Conservation (phyloP, 2,329 filamentous ascomycete genomes). For the Colletotrichum limetticola region DNA sequence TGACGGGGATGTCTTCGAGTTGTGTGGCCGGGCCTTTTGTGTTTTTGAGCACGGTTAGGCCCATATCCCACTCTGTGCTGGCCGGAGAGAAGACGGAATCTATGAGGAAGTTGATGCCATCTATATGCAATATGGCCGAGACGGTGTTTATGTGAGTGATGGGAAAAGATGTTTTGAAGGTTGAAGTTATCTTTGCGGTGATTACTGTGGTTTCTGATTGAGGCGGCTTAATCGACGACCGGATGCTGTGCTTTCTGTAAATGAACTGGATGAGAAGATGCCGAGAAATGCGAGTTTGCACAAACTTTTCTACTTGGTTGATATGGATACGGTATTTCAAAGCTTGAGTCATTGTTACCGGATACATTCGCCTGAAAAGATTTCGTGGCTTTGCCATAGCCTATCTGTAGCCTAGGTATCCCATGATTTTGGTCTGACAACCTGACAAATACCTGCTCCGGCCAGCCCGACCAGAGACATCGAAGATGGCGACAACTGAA, state of each 20-base stretch:
- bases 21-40: slow-evolving; percentile 47
- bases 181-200: neutral
- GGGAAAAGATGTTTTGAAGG: slow-evolving; percentile 36
- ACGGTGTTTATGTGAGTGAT: slow-evolving; percentile 60
- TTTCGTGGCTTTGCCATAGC: neutral
- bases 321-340: neutral
- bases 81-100: slow-evolving; percentile 58
- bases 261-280: neutral
- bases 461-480: neutral
- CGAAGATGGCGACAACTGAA: neutral
- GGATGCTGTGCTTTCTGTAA: too few relatives aligned
- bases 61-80: slow-evolving; percentile 39
- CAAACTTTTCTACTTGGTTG: neutral
- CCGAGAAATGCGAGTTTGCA: neutral
- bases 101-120: slow-evolving; percentile 54
- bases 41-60: slow-evolving; percentile 41
- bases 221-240: too few relatives aligned
- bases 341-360: neutral
- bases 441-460: neutral
- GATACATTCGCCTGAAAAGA: neutral
- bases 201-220: neutral
- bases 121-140: slow-evolving; percentile 57
- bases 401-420: neutral
- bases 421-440: neutral
- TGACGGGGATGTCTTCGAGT: slow-evolving; percentile 52